A percentile compares a stretch with the other conserved stretches of the same genome.
These are phyloP conservation scores for Colletotrichum sublineola DNA, from an alignment of 2,329 filamentous ascomycete genomes.

Conservation along the genomic window DNA sequence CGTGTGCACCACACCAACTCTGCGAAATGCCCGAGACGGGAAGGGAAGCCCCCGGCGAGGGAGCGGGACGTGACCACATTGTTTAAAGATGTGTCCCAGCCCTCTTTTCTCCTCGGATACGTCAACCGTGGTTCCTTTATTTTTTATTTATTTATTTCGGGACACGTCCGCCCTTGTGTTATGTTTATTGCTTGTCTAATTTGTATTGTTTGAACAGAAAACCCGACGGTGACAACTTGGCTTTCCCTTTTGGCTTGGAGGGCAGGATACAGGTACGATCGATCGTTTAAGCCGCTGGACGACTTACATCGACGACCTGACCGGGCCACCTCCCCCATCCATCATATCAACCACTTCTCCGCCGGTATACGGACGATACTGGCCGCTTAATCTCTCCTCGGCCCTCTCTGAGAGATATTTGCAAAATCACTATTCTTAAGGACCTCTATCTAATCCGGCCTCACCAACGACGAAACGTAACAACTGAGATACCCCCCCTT, in stretches of 20 bases:
- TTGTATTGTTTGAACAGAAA: conserved; percentile 37
- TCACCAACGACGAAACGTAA: conserved; percentile 12
- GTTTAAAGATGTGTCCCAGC: conserved; percentile 32
- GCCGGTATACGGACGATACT: not conserved
- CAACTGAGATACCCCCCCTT: conserved; percentile 15
- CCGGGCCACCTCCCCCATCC: too few relatives aligned
- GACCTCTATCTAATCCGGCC: not conserved
- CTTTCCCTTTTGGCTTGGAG: conserved; percentile 2
- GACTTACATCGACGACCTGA: conserved; percentile 30
- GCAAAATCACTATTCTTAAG: not conserved
- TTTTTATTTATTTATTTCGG: conserved; percentile 8
- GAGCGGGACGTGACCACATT: conserved; percentile 6
- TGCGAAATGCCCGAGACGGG: not conserved
- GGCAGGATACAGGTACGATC: not conserved
- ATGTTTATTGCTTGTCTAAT: conserved; percentile 36
- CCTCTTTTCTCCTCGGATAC: conserved; percentile 18
- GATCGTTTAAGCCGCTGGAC: conserved; percentile 35
- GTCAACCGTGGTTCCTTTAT: not conserved
- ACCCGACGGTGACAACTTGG: conserved; percentile 29
- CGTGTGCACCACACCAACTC: not conserved
- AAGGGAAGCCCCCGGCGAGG: not conserved
- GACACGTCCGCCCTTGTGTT: conserved; percentile 21
- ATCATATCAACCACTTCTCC: not conserved
- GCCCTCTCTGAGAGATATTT: not conserved
- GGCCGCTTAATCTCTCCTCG: not conserved